phyloP scores from a whole-genome alignment of 768 basidiomycete genomes.

The Suillus placidus region DNA sequence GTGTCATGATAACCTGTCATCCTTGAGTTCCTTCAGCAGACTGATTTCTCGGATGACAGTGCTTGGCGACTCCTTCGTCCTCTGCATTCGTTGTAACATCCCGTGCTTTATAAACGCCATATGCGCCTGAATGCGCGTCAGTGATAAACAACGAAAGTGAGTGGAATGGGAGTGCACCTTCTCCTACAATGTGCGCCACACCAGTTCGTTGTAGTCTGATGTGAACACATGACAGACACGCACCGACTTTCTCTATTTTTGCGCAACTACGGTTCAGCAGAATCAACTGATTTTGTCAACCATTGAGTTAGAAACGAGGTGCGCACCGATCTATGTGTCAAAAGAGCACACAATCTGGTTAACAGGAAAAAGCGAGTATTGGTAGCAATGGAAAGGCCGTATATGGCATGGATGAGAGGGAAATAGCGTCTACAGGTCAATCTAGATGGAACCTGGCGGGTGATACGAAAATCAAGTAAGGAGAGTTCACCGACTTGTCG shows the following conservation, averaged over 20 bases:
- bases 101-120: conserved; percentile 96
- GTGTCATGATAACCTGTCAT: no score
- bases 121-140: conserved; percentile 68
- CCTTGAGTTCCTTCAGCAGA: conserved; percentile 93
- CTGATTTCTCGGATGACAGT: conserved; percentile 99
- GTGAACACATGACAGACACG: conserved; percentile 40
- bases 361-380: conserved; percentile 6
- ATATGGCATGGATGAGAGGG: conserved; percentile 6
- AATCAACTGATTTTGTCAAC: conserved; percentile 20
- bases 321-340: conserved; percentile 38
- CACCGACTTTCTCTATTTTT: conserved; percentile 98
- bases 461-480: conserved; percentile 10
- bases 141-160: conserved; percentile 11
- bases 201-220: conserved; percentile 17
- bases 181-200: conserved; percentile 38
- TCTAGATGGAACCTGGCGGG: conserved; percentile 1
- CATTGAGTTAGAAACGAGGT: conserved; percentile 10
- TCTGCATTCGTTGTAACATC: conserved; percentile 85
- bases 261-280: conserved; percentile 68
- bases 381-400: conserved; percentile 5
- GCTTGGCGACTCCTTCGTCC: conserved; percentile 97
- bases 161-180: conserved; percentile 36
- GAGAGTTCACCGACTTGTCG: conserved; percentile 14
- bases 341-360: conserved; percentile 4
- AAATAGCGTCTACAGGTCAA: not conserved